Base-by-base conservation (phyloP, 345 rosid species). In the Balakata baccata region DNA sequence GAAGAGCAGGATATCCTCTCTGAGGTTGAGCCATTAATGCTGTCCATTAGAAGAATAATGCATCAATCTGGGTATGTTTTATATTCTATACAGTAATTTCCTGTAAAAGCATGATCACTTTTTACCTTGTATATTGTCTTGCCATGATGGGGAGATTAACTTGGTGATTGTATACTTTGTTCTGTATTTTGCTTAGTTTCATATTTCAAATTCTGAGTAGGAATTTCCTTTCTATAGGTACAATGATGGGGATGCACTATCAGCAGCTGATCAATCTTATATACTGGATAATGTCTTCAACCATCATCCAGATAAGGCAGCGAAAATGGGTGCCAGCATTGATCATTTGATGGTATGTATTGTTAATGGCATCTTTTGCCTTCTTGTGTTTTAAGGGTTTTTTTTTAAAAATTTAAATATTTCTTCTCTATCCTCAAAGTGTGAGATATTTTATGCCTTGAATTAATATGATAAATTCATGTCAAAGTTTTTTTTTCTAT, bases 1-100 rank as follows among this genome's bases (percentile, higher is more conserved):
- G 92, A 91, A 75, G 98, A 95, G 75, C 96, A 89, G 70, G 90
- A 86, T 41, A 86, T 92, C 64, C 88, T 95, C 25, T 75, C 80
- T 4, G 94, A 78, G 7, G 69, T 89, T 45, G 98, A 95, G 34
- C 89, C 96, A 45, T 57, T 89, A 41, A 89, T 95, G 94, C 86
- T 29, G 60, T 83, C 89, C 2, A 77, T 89, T 64, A 75, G 92
- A 74, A 87, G 80, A 71, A 86, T 91, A 58, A 81, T 88, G 90
- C 98, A 82, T 77, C 80, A 66, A 53, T 50, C 91, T 51, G 92
- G 92, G 97, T 91, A 84, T 43, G 82, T 83, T 76, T 63, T 74
- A 45, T 64, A 52, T 63, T 2, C 70, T 72, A 10, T 61, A 11
- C 64, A 29, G 16, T 22, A 11, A 57, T 11, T 5, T 68, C 70